Evolutionary conservation across 2,329 filamentous ascomycete species (phyloP), one percentile per base, ranked within the genome.

Genomic region (Colletotrichum sp.): DNA sequence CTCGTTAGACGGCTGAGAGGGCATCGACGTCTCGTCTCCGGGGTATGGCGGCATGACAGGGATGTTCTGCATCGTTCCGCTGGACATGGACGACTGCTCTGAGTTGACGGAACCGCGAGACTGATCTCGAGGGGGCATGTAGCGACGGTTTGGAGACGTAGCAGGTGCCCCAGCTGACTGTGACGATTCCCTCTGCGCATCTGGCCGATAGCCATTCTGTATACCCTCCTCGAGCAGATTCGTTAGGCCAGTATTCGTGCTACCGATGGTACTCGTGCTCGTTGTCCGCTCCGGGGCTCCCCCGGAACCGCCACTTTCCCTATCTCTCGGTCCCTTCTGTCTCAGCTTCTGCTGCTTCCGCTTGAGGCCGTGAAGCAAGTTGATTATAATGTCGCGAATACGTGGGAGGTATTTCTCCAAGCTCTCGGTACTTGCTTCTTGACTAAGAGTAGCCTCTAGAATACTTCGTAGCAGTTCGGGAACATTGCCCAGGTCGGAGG

Each of bases 371-470:
- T 99, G 97, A 10, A 99, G 90, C 34, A 99, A 89, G 83, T 98
- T 98, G 85, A 99, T 99, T 83, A 99, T 99, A 81, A 99, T 99
- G 84, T 99, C 97, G 80, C 97, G 93, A 84, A 99, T 99, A 75
- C 95, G 92, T 1, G 97, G 97, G 36, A 99, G 88, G 84, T 98
- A 99, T 83, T 94, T 95, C 84, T 99, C 97, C 76, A 99, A 89
- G 84, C 96, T 98, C 83, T 98, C 94, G 66, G 96, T 93, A 80
- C 95, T 98, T 7, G 97, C 97, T 86, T 99, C 96, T 83, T 99
- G 97, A 84, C 96, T 99, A 44, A 99, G 90, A 2, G 97, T 99
- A 73, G 98, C 95, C 85, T 99, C 97, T 71, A 99, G 91, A 73
- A 99, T 99, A 76, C 93, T 93, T 80, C 97, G 93, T 78, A 99